Percentiles rank a stretch among this genome's conserved stretches.
Evolutionary conservation across 2,329 filamentous ascomycete species (phyloP).

Genomic region (Ascochyta rabiei): DNA sequence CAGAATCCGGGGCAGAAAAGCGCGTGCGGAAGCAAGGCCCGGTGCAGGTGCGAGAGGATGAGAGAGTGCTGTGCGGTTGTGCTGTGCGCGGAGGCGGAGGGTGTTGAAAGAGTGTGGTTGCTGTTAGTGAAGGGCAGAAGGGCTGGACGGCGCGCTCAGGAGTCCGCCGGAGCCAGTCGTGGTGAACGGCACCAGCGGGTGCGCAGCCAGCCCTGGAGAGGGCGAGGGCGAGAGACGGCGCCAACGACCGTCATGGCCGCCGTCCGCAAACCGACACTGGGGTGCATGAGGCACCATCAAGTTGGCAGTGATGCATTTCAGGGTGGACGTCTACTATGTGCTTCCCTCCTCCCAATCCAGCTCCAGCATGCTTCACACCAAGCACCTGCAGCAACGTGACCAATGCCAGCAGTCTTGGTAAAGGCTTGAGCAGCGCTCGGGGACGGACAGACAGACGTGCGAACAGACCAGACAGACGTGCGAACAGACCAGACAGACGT

Average conservation of each 20-base stretch:
- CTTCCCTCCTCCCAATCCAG: not conserved
- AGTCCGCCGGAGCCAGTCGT: not conserved
- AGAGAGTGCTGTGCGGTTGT: conserved; percentile 6
- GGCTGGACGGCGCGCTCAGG: conserved; percentile 2
- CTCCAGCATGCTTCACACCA: not conserved
- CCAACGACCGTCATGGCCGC: conserved; percentile 2
- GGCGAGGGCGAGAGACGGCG: not conserved
- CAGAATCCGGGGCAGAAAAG: conserved; percentile 24
- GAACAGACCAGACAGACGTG: conserved; percentile 8
- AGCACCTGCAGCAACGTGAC: not conserved
- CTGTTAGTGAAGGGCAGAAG: not conserved
- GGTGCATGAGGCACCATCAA: conserved; percentile 4
- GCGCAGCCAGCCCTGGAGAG: conserved; percentile 7
- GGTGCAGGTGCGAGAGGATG: conserved; percentile 3
- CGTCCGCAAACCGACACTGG: conserved; percentile 8
- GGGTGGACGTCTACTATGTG: not conserved
- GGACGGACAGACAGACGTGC: not conserved
- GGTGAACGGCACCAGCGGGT: conserved; percentile 7
- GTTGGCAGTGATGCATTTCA: not conserved
- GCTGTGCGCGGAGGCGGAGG: conserved; percentile 9
- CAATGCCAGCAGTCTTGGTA: conserved; percentile 8
- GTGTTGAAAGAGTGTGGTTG: conserved; percentile 16
- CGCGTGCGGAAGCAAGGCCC: conserved; percentile 8
- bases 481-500: too few relatives aligned
- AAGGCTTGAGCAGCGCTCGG: conserved; percentile 9